phyloP scores from a whole-genome alignment of 352 stramenopile genomes.

The Phytophthora idaei region DNA sequence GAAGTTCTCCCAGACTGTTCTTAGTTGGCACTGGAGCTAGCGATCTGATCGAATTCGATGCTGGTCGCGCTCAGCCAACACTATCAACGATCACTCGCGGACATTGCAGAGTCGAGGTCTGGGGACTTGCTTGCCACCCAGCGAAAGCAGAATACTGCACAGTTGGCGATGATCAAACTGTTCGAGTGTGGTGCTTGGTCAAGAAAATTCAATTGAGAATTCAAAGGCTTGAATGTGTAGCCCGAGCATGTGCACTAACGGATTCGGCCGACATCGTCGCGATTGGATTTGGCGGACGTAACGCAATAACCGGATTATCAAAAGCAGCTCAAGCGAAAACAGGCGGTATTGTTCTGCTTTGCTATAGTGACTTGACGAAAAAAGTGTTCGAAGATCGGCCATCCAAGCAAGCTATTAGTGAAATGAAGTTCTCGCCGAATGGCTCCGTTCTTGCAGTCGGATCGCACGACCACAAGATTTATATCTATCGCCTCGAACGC shows the following conservation, averaged over 20 bases:
- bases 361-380: slow-evolving; percentile 67
- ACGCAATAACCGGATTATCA: slow-evolving; percentile 31
- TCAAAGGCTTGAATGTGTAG: slow-evolving; percentile 50
- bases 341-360: slow-evolving; percentile 63
- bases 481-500: slow-evolving; percentile 64
- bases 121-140: slow-evolving; percentile 82
- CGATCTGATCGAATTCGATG: slow-evolving; percentile 88
- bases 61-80: slow-evolving; percentile 22
- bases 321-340: slow-evolving; percentile 51
- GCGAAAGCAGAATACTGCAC: slow-evolving; percentile 71
- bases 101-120: slow-evolving; percentile 81
- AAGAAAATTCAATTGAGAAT: slow-evolving; percentile 53
- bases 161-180: slow-evolving; percentile 77
- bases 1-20: slow-evolving; percentile 44
- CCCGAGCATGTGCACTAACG: slow-evolving; percentile 67
- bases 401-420: slow-evolving; percentile 84
- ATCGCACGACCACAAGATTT: slow-evolving; percentile 79
- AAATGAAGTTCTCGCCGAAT: slow-evolving; percentile 76
- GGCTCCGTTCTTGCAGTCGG: slow-evolving; percentile 61
- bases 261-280: slow-evolving; percentile 53
- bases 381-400: slow-evolving; percentile 76
- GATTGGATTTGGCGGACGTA: slow-evolving; percentile 66
- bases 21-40: slow-evolving; percentile 87
- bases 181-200: slow-evolving; percentile 79
- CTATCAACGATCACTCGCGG: slow-evolving; percentile 47